Conservation (phyloP, 345 rosid genomes). For the Lenwebbia sp. region DNA sequence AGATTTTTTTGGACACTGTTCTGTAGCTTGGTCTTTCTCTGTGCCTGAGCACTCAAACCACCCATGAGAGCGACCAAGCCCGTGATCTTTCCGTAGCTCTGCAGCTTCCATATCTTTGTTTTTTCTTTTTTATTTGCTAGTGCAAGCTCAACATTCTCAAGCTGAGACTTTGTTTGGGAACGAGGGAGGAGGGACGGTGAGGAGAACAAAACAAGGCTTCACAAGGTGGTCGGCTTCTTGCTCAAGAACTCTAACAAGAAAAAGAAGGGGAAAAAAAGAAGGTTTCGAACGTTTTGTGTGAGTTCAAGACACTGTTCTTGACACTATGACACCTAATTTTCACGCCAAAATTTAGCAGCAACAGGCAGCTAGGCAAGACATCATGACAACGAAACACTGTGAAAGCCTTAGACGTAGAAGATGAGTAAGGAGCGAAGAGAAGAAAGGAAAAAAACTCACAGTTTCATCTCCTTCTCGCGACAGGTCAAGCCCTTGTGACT, state of each 20-base stretch:
- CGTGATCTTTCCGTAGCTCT: background rate
- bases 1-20: background rate
- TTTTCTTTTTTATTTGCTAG: background rate
- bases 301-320: background rate
- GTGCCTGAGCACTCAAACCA: background rate
- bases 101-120: background rate
- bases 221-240: background rate
- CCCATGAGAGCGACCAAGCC: background rate
- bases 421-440: background rate
- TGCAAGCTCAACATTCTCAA: no score
- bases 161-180: background rate
- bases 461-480: constrained; percentile 11
- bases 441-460: constrained; percentile 17
- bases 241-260: background rate
- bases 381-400: background rate
- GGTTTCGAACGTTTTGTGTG: background rate
- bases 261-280: background rate
- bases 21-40: background rate
- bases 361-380: background rate
- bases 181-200: background rate
- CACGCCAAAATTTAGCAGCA: background rate
- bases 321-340: background rate
- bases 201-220: background rate
- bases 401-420: background rate
- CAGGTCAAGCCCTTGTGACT: constrained; percentile 24